Percentiles rank a stretch among this genome's conserved stretches.
phyloP scores from a whole-genome alignment of 164 flowering plant genomes.

The Aristolochia californica region DNA sequence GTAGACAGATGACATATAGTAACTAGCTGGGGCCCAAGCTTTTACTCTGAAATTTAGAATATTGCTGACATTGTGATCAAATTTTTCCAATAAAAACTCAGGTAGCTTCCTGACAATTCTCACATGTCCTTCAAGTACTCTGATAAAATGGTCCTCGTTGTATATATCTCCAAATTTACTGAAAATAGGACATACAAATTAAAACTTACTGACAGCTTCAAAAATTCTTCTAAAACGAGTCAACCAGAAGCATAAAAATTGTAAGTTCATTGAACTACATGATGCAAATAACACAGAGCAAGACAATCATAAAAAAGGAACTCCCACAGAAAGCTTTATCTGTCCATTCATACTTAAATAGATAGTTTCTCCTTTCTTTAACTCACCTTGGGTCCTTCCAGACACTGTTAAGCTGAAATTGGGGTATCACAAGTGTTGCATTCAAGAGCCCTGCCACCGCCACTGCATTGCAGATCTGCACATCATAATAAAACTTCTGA shows the following conservation, averaged over 20 bases:
- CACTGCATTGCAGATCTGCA: slow-evolving; percentile 86
- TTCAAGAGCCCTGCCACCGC: slow-evolving; percentile 75
- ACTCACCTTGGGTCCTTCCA: slow-evolving; percentile 68
- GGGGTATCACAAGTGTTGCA: slow-evolving; percentile 64
- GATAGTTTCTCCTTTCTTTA: too few species aligned
- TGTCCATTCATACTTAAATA: too few species aligned
- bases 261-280: neutral
- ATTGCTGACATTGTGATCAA: slow-evolving; percentile 41
- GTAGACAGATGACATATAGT: slow-evolving; percentile 42
- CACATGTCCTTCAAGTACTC: slow-evolving; percentile 47
- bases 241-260: neutral
- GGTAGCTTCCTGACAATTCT: slow-evolving; percentile 57
- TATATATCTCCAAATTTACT: slow-evolving; percentile 66
- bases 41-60: slow-evolving; percentile 37
- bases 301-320: neutral
- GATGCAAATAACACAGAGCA: too few species aligned
- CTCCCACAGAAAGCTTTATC: too few species aligned
- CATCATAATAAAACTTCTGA: slow-evolving; percentile 2
- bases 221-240: neutral
- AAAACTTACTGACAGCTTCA: neutral
- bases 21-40: slow-evolving; percentile 56
- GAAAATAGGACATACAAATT: slow-evolving; percentile 11
- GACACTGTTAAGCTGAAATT: slow-evolving; percentile 43
- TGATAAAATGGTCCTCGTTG: slow-evolving; percentile 56
- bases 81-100: slow-evolving; percentile 36